Conservation (phyloP, 352 stramenopile species). For the Phytophthora nicotianae region DNA sequence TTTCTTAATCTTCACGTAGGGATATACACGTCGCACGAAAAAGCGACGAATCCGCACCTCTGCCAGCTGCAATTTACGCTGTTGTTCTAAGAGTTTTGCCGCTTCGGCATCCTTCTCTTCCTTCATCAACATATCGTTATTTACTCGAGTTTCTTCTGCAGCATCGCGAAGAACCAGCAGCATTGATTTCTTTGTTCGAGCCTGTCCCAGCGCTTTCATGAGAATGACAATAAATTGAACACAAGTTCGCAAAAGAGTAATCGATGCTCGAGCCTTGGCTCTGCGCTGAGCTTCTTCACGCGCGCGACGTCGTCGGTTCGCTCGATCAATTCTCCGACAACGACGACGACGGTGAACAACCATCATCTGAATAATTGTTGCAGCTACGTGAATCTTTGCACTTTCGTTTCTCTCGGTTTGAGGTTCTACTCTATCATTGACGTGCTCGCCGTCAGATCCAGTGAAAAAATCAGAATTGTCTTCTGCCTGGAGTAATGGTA, state of each 20-base stretch:
- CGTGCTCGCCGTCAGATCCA: background rate
- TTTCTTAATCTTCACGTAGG: conserved; percentile 54
- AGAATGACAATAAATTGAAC: conserved; percentile 47
- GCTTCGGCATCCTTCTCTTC: background rate
- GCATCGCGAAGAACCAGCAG: conserved; percentile 44
- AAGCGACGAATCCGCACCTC: conserved; percentile 51
- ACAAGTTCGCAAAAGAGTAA: conserved; percentile 32
- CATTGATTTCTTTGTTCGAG: conserved; percentile 47
- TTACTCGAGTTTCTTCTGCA: conserved; percentile 38
- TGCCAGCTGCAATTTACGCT: conserved; percentile 29
- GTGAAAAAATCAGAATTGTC: background rate
- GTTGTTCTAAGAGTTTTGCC: background rate
- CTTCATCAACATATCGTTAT: background rate
- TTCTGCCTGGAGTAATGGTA: background rate
- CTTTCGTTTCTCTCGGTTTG: conserved; percentile 10
- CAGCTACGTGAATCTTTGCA: conserved; percentile 34
- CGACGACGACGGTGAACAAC: conserved; percentile 19
- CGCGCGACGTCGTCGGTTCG: conserved; percentile 14
- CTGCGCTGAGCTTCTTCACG: conserved; percentile 23
- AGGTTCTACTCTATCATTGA: background rate
- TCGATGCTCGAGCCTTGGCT: conserved; percentile 16
- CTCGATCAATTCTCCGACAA: conserved; percentile 14
- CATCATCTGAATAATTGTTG: conserved; percentile 44
- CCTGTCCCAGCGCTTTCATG: conserved; percentile 33
- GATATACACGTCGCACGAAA: conserved; percentile 48